These are phyloP conservation scores for Balamuthia mandrillaris DNA, from an alignment of 208 protist genomes.

Conservation along the genomic window DNA sequence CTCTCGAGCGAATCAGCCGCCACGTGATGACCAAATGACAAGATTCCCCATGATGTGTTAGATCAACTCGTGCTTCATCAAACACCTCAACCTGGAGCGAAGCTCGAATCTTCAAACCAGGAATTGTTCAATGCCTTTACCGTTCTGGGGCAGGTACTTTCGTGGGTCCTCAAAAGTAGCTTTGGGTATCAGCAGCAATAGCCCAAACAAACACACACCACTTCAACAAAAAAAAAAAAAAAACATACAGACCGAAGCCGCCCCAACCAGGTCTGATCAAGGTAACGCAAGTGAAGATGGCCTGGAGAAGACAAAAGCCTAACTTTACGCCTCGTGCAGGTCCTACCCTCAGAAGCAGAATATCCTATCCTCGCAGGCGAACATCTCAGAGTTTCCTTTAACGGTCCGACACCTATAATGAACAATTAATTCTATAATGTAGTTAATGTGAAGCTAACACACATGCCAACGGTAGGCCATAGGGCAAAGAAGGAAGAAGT, in stretches of 20 bases:
- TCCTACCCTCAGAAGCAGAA: too few species aligned
- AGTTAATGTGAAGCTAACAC: too few species aligned
- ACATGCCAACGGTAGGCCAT: too few species aligned
- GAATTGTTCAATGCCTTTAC: not conserved
- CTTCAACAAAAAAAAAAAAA: not conserved
- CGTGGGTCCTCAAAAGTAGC: not conserved
- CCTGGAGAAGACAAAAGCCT: too few species aligned
- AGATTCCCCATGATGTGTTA: not conserved
- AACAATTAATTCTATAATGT: too few species aligned
- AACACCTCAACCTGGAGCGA: not conserved
- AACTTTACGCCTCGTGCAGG: too few species aligned
- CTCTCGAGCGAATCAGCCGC: not conserved
- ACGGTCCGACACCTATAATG: too few species aligned
- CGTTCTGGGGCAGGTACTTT: not conserved
- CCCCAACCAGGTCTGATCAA: too few species aligned
- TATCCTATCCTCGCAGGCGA: too few species aligned
- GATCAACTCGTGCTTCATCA: not conserved
- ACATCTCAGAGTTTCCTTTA: too few species aligned
- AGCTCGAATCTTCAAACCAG: not conserved
- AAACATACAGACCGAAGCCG: not conserved
- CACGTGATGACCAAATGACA: not conserved
- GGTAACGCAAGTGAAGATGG: too few species aligned
- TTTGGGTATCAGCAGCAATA: not conserved
- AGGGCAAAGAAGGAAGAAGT: too few species aligned
- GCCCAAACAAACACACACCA: not conserved